Evolutionary conservation across 306 rosid species (phyloP).

Genomic region (Fragaria ananassa): DNA sequence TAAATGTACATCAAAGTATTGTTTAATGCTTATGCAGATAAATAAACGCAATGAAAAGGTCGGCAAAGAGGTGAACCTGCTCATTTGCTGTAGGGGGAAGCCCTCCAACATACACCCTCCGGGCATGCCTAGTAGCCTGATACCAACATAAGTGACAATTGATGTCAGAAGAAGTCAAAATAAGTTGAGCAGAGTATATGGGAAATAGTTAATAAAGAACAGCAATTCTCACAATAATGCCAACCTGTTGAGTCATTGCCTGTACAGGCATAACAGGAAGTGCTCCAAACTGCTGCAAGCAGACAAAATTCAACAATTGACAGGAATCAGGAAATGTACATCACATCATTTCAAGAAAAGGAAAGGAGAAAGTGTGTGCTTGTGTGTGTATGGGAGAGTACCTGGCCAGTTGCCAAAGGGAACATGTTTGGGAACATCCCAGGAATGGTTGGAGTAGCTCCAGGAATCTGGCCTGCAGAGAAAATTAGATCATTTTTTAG

Average conservation of each 20-base stretch:
- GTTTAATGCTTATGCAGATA: not conserved
- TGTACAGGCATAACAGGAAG: constrained; percentile 98
- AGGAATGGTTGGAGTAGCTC: constrained; percentile 74
- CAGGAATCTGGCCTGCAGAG: constrained; percentile 86
- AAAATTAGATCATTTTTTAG: constrained; percentile 26
- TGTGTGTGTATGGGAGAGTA: constrained; percentile 19
- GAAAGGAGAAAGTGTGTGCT: not conserved
- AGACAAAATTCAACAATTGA: constrained; percentile 15
- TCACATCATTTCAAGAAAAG: not conserved
- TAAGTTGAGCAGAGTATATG: not conserved
- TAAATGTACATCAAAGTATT: not conserved
- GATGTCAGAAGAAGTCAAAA: not conserved
- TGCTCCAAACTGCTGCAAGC: constrained; percentile 65
- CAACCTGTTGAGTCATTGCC: constrained; percentile 99
- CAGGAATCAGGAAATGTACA: not conserved
- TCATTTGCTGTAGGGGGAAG: constrained; percentile 98
- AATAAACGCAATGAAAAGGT: not conserved
- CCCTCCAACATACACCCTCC: constrained; percentile 96
- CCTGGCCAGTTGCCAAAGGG: constrained; percentile 82
- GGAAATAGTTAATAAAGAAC: not conserved
- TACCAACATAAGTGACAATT: not conserved
- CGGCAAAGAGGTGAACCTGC: constrained; percentile 48
- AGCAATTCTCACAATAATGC: not conserved
- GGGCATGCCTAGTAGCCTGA: constrained; percentile 98
- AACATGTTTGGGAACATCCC: constrained; percentile 91